A percentile compares a stretch with the other conserved stretches of the same genome.
phyloP scores from a whole-genome alignment of 495 filamentous ascomycete species.

The Penicillium angulare region DNA sequence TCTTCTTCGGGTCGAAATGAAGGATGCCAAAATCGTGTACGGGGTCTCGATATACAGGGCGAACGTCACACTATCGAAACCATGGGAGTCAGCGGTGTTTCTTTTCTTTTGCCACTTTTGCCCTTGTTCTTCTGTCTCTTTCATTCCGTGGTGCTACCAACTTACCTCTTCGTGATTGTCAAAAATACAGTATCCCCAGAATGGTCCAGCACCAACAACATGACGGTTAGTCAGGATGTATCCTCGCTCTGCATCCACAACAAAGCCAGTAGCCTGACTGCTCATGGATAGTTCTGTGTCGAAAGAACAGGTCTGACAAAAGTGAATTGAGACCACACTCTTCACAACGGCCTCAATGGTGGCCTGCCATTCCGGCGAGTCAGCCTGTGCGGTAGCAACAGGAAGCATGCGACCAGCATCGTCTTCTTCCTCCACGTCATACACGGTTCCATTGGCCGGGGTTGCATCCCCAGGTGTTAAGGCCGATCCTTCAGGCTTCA shows the following conservation, averaged over 20 bases:
- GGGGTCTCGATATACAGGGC: slow-evolving; percentile 97
- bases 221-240: slow-evolving; percentile 90
- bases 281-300: slow-evolving; percentile 92
- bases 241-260: slow-evolving; percentile 92
- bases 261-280: slow-evolving; percentile 95
- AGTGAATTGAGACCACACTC: slow-evolving; percentile 95
- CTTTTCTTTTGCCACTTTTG: not conserved
- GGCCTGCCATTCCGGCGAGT: slow-evolving; percentile 94
- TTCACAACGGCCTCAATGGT: slow-evolving; percentile 91
- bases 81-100: not conserved
- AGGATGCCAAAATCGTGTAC: slow-evolving; percentile 98
- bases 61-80: slow-evolving; percentile 73
- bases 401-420: slow-evolving; percentile 40
- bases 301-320: slow-evolving; percentile 97
- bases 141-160: not conserved
- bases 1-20: slow-evolving; percentile 88
- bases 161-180: slow-evolving; percentile 91
- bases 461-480: slow-evolving; percentile 44
- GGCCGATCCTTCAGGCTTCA: slow-evolving; percentile 45
- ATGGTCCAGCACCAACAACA: slow-evolving; percentile 94
- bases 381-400: slow-evolving; percentile 56
- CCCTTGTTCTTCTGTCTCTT: not conserved
- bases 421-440: slow-evolving; percentile 48
- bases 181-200: slow-evolving; percentile 97
- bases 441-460: slow-evolving; percentile 48